Evolutionary conservation across 306 rosid genomes (phyloP), one percentile per base, ranked within the genome.

Genomic region (Trifolium dubium): DNA sequence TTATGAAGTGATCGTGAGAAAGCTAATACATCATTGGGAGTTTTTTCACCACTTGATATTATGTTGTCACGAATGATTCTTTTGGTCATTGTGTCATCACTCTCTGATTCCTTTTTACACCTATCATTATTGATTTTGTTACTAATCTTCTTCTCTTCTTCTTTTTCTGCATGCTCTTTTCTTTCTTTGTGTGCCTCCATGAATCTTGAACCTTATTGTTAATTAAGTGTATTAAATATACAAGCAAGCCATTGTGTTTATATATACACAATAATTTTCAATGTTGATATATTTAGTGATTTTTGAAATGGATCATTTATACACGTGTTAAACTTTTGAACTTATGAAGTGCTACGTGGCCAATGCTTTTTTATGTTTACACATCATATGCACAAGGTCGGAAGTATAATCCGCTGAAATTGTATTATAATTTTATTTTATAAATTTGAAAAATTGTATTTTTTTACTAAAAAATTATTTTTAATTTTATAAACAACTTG

Each of bases 111-210:
- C 43, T 8, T 5, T 31, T 71, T 56, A 3, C n/a, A 73, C 10
- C 9, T 53, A 1, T 8, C 23, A 30, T 58, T 51, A 2, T 34
- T 63, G 9, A 47, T 59, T 37, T 79, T 41, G 6, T 49, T 39
- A 14, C 17, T 15, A n/a, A 0, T 5, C 30, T 10, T 56, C 34
- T 10, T 55, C 35, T 73, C 73, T 65, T 72, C 71, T 29, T 71
- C 62, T 23, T 58, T 76, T 73, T 75, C 53, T 4, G 63, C 10
- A 43, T 74, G 58, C 61, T 81, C 82, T n/a, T 29, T 77, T 40
- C 47, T 79, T 73, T 81, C 89, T 51, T 85, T 74, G 8, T 46
- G 80, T 72, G 86, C 86, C 69, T 85, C 89, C 89, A 85, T 88
- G 8, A 53, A 40, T 44, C 8, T 34, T 50, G 9, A 4, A 2